Percentiles rank a stretch among this genome's conserved stretches.
Conservation (phyloP, 2,329 filamentous ascomycete genomes). For the Cladosporium sp. region DNA sequence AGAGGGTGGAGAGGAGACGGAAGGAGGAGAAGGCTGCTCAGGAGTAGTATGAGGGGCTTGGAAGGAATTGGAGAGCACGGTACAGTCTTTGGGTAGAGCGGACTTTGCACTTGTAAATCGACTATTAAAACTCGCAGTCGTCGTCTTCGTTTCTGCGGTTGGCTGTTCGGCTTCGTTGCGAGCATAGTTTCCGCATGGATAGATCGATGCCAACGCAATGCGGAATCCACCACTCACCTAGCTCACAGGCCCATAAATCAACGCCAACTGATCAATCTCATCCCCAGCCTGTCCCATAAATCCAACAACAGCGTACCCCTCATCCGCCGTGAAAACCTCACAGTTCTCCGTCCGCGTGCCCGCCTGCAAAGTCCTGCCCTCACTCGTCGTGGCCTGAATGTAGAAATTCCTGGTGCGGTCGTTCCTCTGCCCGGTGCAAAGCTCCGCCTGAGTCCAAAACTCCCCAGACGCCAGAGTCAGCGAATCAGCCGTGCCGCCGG, state of each 20-base stretch:
- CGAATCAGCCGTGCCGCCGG: background rate
- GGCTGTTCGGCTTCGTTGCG: too few species aligned
- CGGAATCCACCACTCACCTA: too few species aligned
- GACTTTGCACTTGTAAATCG: too few species aligned
- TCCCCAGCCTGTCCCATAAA: constrained; percentile 7
- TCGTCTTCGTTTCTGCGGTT: too few species aligned
- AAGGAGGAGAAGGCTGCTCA: constrained; percentile 5
- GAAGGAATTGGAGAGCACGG: too few species aligned
- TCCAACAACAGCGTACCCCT: constrained; percentile 6
- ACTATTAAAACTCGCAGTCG: too few species aligned
- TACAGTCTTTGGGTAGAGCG: too few species aligned
- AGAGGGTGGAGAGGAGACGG: constrained; percentile 36
- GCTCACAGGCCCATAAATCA: constrained; percentile 2
- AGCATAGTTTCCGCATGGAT: too few species aligned
- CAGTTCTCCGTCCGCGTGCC: background rate
- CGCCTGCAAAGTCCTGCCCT: constrained; percentile 5
- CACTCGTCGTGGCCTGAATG: constrained; percentile 6
- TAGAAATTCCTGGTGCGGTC: constrained; percentile 3
- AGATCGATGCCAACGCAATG: too few species aligned
- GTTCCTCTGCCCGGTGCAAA: constrained; percentile 3
- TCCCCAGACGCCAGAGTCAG: constrained; percentile 2
- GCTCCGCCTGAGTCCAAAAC: constrained; percentile 3
- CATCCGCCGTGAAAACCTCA: constrained; percentile 1
- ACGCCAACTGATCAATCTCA: constrained; percentile 2
- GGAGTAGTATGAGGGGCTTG: too few species aligned